These are phyloP conservation scores for Exophiala sp. DNA, from an alignment of 2,329 filamentous ascomycete genomes.

Conservation along the genomic window DNA sequence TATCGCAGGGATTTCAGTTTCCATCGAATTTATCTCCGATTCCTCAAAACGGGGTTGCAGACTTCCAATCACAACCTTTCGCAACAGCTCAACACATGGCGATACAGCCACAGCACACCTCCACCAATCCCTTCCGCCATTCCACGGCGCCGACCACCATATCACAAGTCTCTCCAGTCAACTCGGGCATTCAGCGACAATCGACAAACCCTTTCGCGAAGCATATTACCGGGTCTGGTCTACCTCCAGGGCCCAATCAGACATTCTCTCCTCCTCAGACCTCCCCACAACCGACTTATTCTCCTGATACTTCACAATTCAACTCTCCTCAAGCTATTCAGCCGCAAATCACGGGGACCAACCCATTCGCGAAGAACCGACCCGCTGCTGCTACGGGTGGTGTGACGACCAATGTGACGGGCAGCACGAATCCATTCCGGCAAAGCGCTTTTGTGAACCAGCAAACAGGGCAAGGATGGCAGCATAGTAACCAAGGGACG, in stretches of 20 bases:
- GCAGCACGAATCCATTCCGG: conserved; percentile 89
- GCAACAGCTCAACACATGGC: conserved; percentile 34
- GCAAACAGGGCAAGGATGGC: conserved; percentile 81
- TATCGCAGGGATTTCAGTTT: conserved; percentile 34
- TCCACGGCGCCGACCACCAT: conserved; percentile 64
- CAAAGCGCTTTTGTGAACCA: conserved; percentile 88
- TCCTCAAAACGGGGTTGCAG: conserved; percentile 45
- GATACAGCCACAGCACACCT: conserved; percentile 49
- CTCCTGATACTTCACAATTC: conserved; percentile 21
- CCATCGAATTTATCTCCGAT: conserved; percentile 42
- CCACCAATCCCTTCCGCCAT: conserved; percentile 88
- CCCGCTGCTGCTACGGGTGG: conserved; percentile 41
- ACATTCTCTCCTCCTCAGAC: conserved; percentile 35
- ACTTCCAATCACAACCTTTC: conserved; percentile 43
- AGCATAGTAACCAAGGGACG: conserved; percentile 68
- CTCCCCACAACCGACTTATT: conserved; percentile 32
- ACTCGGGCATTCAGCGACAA: conserved; percentile 49
- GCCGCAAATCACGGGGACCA: conserved; percentile 61
- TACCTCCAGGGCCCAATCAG: conserved; percentile 8
- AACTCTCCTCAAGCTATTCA: conserved; percentile 40
- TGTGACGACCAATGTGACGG: conserved; percentile 70
- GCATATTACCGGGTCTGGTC: conserved; percentile 35
- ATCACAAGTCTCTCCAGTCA: conserved; percentile 40
- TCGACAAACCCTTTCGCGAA: conserved; percentile 87
- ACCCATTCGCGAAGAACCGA: conserved; percentile 59